A percentile compares a stretch with the other conserved stretches of the same genome.
Evolutionary conservation across 2,329 filamentous ascomycete species (phyloP).

Genomic region (Verticillium dahliae): DNA sequence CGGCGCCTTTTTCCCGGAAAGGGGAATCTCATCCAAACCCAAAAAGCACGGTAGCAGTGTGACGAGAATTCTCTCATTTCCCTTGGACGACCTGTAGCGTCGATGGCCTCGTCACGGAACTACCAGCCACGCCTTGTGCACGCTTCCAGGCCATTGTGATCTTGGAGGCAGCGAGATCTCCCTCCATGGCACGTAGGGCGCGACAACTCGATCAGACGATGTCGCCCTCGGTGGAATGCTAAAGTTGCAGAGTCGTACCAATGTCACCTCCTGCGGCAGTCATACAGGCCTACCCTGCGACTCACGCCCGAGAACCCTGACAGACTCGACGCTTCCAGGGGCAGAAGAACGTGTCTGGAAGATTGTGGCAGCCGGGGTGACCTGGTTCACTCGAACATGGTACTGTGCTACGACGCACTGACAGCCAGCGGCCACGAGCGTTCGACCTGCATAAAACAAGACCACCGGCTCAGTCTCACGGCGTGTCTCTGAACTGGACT

Average conservation of each 20-base stretch:
- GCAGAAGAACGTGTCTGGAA: slow-evolving; percentile 5
- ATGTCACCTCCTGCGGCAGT: slow-evolving; percentile 4
- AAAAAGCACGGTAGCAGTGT: neutral
- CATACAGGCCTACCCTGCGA: neutral
- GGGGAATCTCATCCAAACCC: neutral
- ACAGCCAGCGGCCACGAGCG: neutral
- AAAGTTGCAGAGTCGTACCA: slow-evolving; percentile 8
- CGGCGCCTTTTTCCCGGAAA: neutral
- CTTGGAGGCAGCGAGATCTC: neutral
- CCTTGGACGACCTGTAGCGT: neutral
- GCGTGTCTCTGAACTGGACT: neutral
- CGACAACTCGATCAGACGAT: neutral
- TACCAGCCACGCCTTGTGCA: neutral
- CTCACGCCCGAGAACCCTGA: slow-evolving; percentile 3
- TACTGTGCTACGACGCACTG: neutral
- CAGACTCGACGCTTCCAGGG: slow-evolving; percentile 1
- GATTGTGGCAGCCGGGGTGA: slow-evolving; percentile 9
- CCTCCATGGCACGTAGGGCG: neutral
- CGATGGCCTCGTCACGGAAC: neutral
- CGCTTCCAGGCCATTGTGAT: neutral
- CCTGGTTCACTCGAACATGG: slow-evolving; percentile 4
- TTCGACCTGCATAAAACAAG: neutral
- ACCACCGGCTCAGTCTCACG: neutral
- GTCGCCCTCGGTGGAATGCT: neutral
- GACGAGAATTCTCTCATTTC: neutral